Evolutionary conservation across 2,329 filamentous ascomycete genomes (phyloP).

Genomic region (Scleromitrula shiraiana): DNA sequence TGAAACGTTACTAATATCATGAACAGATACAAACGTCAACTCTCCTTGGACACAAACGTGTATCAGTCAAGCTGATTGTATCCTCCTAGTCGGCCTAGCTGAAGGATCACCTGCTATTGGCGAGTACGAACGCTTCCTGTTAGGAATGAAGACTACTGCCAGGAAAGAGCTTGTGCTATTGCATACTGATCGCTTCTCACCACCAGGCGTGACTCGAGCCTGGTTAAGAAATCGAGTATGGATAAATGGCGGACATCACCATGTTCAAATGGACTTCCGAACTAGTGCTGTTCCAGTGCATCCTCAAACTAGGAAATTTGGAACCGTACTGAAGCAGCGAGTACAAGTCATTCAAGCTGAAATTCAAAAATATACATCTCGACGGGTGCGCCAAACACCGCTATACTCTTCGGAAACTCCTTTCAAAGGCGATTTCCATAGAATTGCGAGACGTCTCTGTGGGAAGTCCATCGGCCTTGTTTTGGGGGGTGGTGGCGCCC

Average conservation of each 20-base stretch:
- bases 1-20: background rate
- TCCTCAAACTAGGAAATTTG: slow-evolving; percentile 67
- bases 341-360: slow-evolving; percentile 94
- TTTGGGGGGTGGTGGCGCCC: slow-evolving; percentile 84
- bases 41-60: slow-evolving; percentile 98
- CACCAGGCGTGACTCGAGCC: slow-evolving; percentile 72
- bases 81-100: slow-evolving; percentile 82
- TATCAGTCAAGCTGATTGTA: slow-evolving; percentile 93
- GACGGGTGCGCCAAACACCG: slow-evolving; percentile 79
- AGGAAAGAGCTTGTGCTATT: slow-evolving; percentile 86
- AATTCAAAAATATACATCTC: slow-evolving; percentile 95
- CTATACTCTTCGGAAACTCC: slow-evolving; percentile 87
- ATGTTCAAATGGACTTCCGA: slow-evolving; percentile 90
- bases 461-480: slow-evolving; percentile 93
- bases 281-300: slow-evolving; percentile 69
- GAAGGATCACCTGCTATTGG: slow-evolving; percentile 86
- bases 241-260: slow-evolving; percentile 97
- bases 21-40: slow-evolving; percentile 82
- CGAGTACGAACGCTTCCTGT: slow-evolving; percentile 91
- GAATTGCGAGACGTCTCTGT: slow-evolving; percentile 79
- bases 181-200: slow-evolving; percentile 81
- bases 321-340: slow-evolving; percentile 79
- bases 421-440: slow-evolving; percentile 94
- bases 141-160: slow-evolving; percentile 95
- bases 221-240: slow-evolving; percentile 92